phyloP scores from a whole-genome alignment of 2,329 filamentous ascomycete species.

The Trichoderma semiorbis region DNA sequence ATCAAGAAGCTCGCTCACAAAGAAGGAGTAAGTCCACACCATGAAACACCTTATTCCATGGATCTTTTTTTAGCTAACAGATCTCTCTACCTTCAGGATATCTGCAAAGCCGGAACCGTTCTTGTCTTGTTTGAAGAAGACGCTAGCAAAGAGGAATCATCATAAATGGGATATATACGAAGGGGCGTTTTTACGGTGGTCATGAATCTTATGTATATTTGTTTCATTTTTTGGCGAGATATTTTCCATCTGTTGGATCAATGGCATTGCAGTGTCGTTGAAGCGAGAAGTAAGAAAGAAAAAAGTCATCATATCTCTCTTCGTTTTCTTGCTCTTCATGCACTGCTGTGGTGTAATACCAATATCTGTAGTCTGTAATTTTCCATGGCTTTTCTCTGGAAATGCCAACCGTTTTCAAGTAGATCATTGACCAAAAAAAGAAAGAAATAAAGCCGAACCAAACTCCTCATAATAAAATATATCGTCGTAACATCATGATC shows the following conservation, averaged over 20 bases:
- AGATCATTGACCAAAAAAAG: no score
- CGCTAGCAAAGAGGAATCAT: conserved; percentile 29
- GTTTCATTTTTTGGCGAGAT: neutral
- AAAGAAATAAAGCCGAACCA: neutral
- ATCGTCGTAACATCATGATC: neutral
- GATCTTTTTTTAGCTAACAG: neutral
- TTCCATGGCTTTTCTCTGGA: neutral
- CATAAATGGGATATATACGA: conserved; percentile 20
- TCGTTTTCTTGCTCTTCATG: neutral
- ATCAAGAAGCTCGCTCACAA: conserved; percentile 72
- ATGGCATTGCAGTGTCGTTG: neutral
- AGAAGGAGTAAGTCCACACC: conserved; percentile 58
- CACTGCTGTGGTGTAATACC: neutral
- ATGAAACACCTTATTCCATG: no score
- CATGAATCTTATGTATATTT: conserved; percentile 13
- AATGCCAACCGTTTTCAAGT: neutral
- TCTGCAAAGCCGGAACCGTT: conserved; percentile 73
- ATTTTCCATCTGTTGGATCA: neutral
- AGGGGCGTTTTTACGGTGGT: conserved; percentile 19
- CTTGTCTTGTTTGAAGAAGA: conserved; percentile 68
- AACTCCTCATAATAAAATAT: neutral
- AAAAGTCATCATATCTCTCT: neutral
- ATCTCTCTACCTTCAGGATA: conserved; percentile 51
- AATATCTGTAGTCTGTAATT: neutral
- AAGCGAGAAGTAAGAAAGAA: neutral